Base-by-base conservation (phyloP, 768 basidiomycete species). In the Auricularia sp. region DNA sequence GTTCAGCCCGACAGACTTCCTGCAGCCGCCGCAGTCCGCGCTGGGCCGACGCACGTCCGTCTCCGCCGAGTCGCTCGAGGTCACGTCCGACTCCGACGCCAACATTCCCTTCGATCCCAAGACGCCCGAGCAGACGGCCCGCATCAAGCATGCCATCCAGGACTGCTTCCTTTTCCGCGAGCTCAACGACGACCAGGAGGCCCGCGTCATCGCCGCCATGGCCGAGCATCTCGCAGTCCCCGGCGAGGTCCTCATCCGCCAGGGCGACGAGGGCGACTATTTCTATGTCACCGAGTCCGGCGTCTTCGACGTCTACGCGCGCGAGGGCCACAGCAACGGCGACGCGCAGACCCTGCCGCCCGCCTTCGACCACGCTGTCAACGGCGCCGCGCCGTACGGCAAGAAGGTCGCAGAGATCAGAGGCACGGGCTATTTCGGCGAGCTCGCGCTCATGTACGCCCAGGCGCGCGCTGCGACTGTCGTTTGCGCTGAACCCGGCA, bases 221-320 rank as follows among this genome's bases (percentile, higher is more conserved):
- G 89, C 88, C 74, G 97, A 99, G 77, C 82, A 85, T 58, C 79
- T 76, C 5, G 85, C 91, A 14, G 77, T 75, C 36, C 78, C 83
- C 66, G 87, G 88, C 67, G 87, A 94, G 68, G 87, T 95, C n/a
- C 88, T 99, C 66, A 98, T 99, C 69, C 85, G 90, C 61, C 97
- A 99, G 75, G 97, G 97, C 59, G 95, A 97, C 69, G 90, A 92
- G 21, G 97, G 97, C 63, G 95, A 98, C 70, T 94, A 87, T 76
- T 98, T 98, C 75, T 99, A 99, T 75, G 91, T 98, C 62, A 93
- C 98, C 67, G 97, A 98, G 76, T 81, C 83, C 54, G 97, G 97
- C 2, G 77, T 85, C 64, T 79, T 98, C 66, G 82, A 94, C 69
- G 90, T 93, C 73, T 98, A 87, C 74, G 86, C 88, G 68, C 84